Evolutionary conservation across 2,329 filamentous ascomycete genomes (phyloP).

Genomic region (Penicillium sp.): DNA sequence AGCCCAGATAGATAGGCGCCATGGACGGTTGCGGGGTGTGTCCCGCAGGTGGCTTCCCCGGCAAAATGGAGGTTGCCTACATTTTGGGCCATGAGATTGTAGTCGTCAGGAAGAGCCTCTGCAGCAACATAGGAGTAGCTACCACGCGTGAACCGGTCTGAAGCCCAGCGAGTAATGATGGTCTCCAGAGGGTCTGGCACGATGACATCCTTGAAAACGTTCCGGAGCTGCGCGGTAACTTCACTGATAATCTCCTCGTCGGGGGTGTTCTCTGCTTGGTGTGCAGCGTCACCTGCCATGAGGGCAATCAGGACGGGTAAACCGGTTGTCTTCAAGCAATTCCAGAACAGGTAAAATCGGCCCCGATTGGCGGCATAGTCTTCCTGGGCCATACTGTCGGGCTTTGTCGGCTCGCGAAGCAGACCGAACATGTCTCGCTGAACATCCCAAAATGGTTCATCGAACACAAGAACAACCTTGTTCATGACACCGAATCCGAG

Average conservation of each 20-base stretch:
- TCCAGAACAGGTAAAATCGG: slow-evolving; percentile 98
- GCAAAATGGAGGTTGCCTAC: slow-evolving; percentile 90
- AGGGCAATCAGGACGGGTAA: slow-evolving; percentile 81
- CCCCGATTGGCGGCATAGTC: slow-evolving; percentile 76
- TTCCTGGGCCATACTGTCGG: slow-evolving; percentile 67
- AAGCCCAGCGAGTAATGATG: slow-evolving; percentile 87
- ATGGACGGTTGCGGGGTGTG: slow-evolving; percentile 93
- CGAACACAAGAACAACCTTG: slow-evolving; percentile 88
- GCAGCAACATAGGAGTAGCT: slow-evolving; percentile 94
- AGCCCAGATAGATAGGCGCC: slow-evolving; percentile 92
- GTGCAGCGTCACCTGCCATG: slow-evolving; percentile 92
- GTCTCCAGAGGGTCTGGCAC: slow-evolving; percentile 78
- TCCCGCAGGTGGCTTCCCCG: slow-evolving; percentile 92
- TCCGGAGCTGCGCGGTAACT: slow-evolving; percentile 70
- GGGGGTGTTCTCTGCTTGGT: slow-evolving; percentile 72
- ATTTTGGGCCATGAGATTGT: slow-evolving; percentile 80
- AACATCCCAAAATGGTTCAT: slow-evolving; percentile 84
- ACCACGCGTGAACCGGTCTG: slow-evolving; percentile 83
- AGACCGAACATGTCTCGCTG: slow-evolving; percentile 85
- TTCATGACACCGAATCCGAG: slow-evolving; percentile 92
- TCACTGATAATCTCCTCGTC: slow-evolving; percentile 74
- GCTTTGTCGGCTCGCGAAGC: slow-evolving; percentile 65
- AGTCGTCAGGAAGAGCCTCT: slow-evolving; percentile 76
- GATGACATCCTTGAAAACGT: slow-evolving; percentile 59
- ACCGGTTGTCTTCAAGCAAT: slow-evolving; percentile 83